Evolutionary conservation across 2,329 filamentous ascomycete genomes (phyloP).

Genomic region (Pseudopyrenochaeta lycopersici): DNA sequence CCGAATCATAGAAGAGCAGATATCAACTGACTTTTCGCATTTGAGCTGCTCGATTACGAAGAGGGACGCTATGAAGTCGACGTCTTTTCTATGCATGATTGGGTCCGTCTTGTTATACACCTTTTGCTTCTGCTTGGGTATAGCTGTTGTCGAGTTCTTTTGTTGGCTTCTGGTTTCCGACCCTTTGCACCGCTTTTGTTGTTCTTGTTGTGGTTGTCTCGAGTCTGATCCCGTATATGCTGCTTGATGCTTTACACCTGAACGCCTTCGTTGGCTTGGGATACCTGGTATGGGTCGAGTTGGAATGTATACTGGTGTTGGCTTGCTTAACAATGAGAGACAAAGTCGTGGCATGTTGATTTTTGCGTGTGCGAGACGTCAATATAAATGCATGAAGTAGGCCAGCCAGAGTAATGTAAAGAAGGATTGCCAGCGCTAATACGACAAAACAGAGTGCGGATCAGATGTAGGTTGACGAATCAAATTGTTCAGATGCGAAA

Average conservation of each 20-base stretch:
- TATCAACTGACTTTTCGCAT: background rate
- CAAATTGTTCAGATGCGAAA: background rate
- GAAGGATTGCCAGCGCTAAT: background rate
- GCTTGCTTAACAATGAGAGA: background rate
- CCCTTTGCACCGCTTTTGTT: background rate
- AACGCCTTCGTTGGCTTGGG: background rate
- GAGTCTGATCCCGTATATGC: background rate
- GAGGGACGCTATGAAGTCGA: conserved; percentile 8
- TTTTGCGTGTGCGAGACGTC: background rate
- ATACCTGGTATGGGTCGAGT: background rate
- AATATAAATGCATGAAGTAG: background rate
- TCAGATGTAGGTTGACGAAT: background rate
- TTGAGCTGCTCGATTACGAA: conserved; percentile 5
- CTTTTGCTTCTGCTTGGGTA: background rate
- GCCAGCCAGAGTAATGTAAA: background rate
- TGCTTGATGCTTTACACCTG: background rate
- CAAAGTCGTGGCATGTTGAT: background rate
- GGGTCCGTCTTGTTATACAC: background rate
- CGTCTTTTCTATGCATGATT: background rate
- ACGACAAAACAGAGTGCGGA: background rate
- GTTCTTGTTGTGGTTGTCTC: too few species aligned
- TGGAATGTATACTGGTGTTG: background rate
- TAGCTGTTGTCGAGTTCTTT: too few species aligned
- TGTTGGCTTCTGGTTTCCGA: background rate
- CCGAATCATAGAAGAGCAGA: background rate